Conservation (phyloP, 768 basidiomycete genomes). For the Suillus placidus region DNA sequence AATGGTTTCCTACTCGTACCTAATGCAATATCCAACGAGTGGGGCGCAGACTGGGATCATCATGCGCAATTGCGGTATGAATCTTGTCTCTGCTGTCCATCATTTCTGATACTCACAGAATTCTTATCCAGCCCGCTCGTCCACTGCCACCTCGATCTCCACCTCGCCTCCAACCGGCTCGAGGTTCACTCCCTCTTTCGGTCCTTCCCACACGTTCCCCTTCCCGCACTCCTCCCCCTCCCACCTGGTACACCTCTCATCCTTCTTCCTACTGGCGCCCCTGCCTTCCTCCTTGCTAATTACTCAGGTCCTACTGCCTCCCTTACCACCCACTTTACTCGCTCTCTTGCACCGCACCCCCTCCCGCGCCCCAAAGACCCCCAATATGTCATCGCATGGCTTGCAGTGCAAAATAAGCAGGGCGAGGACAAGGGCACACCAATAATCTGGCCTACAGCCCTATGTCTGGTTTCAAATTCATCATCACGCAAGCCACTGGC, state of each 20-base stretch:
- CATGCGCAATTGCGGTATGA: constrained; percentile 49
- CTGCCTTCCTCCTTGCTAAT: constrained; percentile 72
- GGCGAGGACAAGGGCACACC: constrained; percentile 79
- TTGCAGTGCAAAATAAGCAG: constrained; percentile 74
- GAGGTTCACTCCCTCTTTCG: constrained; percentile 66
- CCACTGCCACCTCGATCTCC: constrained; percentile 61
- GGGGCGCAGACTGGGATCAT: constrained; percentile 69
- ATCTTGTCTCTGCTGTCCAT: background rate
- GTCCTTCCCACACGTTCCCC: constrained; percentile 59
- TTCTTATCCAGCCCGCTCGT: constrained; percentile 53
- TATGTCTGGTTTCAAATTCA: constrained; percentile 54
- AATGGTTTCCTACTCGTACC: constrained; percentile 66
- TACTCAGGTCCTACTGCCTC: constrained; percentile 69
- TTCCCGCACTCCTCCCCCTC: constrained; percentile 44
- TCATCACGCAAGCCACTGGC: constrained; percentile 47
- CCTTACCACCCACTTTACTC: constrained; percentile 63
- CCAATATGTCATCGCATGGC: constrained; percentile 68
- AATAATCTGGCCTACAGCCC: constrained; percentile 69
- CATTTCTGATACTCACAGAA: constrained; percentile 7
- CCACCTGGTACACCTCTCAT: constrained; percentile 66
- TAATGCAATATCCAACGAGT: constrained; percentile 49
- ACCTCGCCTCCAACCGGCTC: constrained; percentile 49
- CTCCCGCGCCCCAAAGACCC: constrained; percentile 22
- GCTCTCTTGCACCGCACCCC: constrained; percentile 49
- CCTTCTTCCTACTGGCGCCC: constrained; percentile 69